phyloP scores from a whole-genome alignment of 192 early-diverging fungal species.

The Chytriomyces hyalinus region DNA sequence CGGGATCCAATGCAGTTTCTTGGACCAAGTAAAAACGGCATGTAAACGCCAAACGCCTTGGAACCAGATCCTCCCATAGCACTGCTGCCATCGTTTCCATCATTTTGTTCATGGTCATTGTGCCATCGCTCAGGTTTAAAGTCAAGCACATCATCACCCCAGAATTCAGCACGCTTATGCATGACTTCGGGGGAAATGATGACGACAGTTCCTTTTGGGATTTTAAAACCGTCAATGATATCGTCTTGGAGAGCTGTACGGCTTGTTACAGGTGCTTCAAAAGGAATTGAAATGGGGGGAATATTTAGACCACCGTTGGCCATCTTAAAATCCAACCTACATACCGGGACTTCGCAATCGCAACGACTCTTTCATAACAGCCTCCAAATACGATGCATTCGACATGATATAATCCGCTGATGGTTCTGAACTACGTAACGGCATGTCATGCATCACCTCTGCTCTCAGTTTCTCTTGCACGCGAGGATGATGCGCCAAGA shows the following conservation, averaged over 20 bases:
- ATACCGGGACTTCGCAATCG: slow-evolving; percentile 22
- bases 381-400: slow-evolving; percentile 22
- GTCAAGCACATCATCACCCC: slow-evolving; percentile 18
- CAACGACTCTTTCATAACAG: slow-evolving; percentile 30
- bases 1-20: slow-evolving; percentile 18
- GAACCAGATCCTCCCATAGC: neutral
- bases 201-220: slow-evolving; percentile 26
- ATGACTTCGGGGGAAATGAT: slow-evolving; percentile 20
- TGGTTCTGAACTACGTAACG: neutral
- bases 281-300: neutral
- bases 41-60: slow-evolving; percentile 6
- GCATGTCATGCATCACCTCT: slow-evolving; percentile 4
- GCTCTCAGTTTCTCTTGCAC: slow-evolving; percentile 7
- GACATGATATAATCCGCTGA: slow-evolving; percentile 15
- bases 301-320: neutral
- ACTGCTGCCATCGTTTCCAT: neutral
- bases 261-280: slow-evolving; percentile 12
- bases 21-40: slow-evolving; percentile 6
- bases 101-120: too few species aligned
- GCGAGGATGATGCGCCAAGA: slow-evolving; percentile 6
- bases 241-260: slow-evolving; percentile 8
- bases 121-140: slow-evolving; percentile 25
- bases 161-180: slow-evolving; percentile 17
- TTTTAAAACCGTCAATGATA: slow-evolving; percentile 15
- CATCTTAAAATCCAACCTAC: neutral